phyloP scores from a whole-genome alignment of 495 filamentous ascomycete species.

The Letharia lupina region DNA sequence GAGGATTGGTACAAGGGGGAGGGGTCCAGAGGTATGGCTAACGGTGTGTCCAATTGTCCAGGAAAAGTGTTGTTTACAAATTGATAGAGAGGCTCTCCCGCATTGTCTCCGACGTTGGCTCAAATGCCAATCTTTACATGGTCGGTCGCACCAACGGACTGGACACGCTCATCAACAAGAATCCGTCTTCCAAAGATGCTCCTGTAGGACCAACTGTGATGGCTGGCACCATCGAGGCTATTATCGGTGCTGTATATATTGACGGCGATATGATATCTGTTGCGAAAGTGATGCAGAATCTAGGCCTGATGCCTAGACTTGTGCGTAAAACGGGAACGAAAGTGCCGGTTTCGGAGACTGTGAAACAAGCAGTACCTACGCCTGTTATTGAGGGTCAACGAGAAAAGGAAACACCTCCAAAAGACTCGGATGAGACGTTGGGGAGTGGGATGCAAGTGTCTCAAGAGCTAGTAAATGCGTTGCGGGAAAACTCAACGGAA shows the following conservation, averaged over 20 bases:
- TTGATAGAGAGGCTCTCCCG: constrained; percentile 8
- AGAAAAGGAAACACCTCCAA: neutral
- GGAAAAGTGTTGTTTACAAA: neutral
- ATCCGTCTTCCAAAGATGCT: neutral
- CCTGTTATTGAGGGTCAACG: neutral
- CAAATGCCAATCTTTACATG: constrained; percentile 15
- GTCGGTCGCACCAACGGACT: constrained; percentile 10
- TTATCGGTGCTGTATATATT: constrained; percentile 20
- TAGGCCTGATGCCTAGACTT: constrained; percentile 14
- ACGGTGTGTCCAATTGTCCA: too few relatives aligned
- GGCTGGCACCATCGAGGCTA: constrained; percentile 18
- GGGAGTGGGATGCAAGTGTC: neutral
- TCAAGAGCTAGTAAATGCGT: neutral
- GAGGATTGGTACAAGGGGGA: constrained; percentile 15
- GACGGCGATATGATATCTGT: constrained; percentile 17
- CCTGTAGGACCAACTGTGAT: neutral
- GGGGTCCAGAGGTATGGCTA: constrained; percentile 9
- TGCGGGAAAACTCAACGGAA: neutral
- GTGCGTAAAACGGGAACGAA: neutral
- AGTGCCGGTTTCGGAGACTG: neutral
- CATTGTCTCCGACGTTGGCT: neutral
- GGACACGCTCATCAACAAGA: constrained; percentile 10
- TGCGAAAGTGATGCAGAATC: constrained; percentile 8
- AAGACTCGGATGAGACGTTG: neutral
- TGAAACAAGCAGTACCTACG: neutral